phyloP scores from a whole-genome alignment of 1,284 basidiomycete genomes.

The Inonotus obliquus region DNA sequence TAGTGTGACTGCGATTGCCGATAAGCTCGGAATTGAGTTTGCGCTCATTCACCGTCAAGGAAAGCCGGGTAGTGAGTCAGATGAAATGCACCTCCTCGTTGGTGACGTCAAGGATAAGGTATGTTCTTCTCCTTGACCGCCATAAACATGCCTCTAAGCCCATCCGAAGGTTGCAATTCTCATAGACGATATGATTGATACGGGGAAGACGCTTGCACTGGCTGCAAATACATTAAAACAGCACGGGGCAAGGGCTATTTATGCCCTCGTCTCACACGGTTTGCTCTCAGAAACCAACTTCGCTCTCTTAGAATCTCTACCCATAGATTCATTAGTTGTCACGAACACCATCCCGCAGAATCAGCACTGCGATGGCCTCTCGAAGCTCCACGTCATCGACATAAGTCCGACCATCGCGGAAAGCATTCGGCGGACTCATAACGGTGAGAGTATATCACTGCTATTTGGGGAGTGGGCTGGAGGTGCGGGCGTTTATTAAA shows the following conservation, averaged over 20 bases:
- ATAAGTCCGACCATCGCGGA: conserved; percentile 91
- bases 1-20: conserved; percentile 92
- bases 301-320: conserved; percentile 70
- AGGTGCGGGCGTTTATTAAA: conserved; percentile 24
- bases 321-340: conserved; percentile 55
- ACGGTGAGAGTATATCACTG: conserved; percentile 86
- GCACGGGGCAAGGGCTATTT: conserved; percentile 84
- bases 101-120: conserved; percentile 95
- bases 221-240: conserved; percentile 85
- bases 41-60: conserved; percentile 93
- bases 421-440: conserved; percentile 94
- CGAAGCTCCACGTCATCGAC: conserved; percentile 76
- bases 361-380: conserved; percentile 46
- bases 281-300: conserved; percentile 79
- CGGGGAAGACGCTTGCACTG: conserved; percentile 82
- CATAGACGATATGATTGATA: conserved; percentile 98
- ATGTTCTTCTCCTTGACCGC: conserved; percentile 20
- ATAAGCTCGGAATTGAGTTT: conserved; percentile 94
- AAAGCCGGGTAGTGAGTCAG: conserved; percentile 52
- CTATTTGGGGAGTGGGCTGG: conserved; percentile 78
- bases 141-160: not conserved
- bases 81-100: conserved; percentile 91
- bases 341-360: conserved; percentile 78
- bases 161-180: conserved; percentile 75
- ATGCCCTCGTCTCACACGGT: conserved; percentile 94